These are phyloP conservation scores for Sequoia sempervirens DNA, from an alignment of 75 land plant species.

Conservation along the genomic window DNA sequence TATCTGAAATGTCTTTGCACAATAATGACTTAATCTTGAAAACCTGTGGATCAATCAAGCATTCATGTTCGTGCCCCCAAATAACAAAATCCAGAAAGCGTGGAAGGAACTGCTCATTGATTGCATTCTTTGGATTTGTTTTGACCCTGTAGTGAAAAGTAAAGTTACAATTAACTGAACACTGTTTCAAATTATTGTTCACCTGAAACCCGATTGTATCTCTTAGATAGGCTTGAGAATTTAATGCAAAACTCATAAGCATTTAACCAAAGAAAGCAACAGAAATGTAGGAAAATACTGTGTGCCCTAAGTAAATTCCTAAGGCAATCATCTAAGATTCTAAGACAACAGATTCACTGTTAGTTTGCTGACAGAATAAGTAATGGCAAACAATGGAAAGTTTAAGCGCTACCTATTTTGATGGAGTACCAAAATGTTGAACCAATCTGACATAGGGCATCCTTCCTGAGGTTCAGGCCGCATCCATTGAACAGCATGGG, in stretches of 20 bases:
- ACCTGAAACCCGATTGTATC: neutral
- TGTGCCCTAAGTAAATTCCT: neutral
- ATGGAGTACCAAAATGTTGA: conserved; percentile 89
- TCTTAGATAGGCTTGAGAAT: neutral
- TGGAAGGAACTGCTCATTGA: too few species aligned
- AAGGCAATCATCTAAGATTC: too few species aligned
- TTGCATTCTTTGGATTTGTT: conserved; percentile 94
- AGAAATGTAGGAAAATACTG: neutral
- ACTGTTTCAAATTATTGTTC: neutral
- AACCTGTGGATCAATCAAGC: too few species aligned
- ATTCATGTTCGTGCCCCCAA: too few species aligned
- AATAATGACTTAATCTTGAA: too few species aligned
- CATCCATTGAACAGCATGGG: conserved; percentile 98
- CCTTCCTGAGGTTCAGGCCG: conserved; percentile 81
- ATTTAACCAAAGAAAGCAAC: neutral
- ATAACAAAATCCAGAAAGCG: too few species aligned
- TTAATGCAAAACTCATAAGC: neutral
- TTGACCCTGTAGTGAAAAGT: conserved; percentile 61
- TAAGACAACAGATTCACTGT: too few species aligned
- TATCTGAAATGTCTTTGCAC: too few species aligned
- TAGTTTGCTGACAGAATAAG: too few species aligned
- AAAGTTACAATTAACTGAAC: neutral
- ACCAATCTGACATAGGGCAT: too few species aligned
- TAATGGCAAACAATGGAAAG: neutral
- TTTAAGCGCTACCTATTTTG: conserved; percentile 70